phyloP scores from a whole-genome alignment of 805 yeast genomes.

The Saccharomycopsis malanga region DNA sequence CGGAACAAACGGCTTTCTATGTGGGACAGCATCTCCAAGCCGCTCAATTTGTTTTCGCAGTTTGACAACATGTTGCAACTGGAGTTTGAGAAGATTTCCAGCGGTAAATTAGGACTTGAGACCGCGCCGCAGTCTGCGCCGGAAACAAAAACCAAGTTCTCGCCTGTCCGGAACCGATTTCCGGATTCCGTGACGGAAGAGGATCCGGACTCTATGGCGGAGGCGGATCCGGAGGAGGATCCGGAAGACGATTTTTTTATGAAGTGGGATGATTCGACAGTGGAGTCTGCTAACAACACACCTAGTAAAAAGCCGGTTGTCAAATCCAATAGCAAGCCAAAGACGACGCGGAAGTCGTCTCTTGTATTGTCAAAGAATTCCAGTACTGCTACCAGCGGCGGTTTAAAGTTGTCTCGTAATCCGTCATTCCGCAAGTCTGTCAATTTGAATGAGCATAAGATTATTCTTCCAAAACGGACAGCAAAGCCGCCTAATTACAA shows the following conservation, averaged over 20 bases:
- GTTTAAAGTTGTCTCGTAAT: constrained; percentile 7
- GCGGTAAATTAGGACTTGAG: not conserved
- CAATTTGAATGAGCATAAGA: constrained; percentile 19
- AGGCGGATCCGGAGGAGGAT: too few species aligned
- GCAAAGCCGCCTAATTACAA: constrained; percentile 1
- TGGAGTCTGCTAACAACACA: not conserved
- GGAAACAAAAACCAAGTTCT: not conserved
- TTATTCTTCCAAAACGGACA: constrained; percentile 15
- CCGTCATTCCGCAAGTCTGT: constrained; percentile 12
- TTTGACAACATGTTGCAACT: constrained; percentile 21
- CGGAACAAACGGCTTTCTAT: constrained; percentile 11
- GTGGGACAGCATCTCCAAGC: constrained; percentile 22
- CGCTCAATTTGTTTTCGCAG: constrained; percentile 17
- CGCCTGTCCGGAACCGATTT: constrained; percentile 3
- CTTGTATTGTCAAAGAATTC: not conserved
- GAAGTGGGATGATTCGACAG: constrained; percentile 14
- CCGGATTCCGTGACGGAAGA: too few species aligned
- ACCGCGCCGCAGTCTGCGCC: not conserved
- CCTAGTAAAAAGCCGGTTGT: constrained; percentile 1
- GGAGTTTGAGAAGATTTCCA: constrained; percentile 20
- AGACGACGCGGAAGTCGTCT: not conserved
- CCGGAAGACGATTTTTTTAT: constrained; percentile 6
- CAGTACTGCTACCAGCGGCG: not conserved
- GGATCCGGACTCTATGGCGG: not conserved
- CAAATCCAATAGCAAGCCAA: not conserved